A percentile compares a stretch with the other conserved stretches of the same genome.
Evolutionary conservation across 108 stramenopile genomes (phyloP).

Genomic region (Cylindrotheca closterium): DNA sequence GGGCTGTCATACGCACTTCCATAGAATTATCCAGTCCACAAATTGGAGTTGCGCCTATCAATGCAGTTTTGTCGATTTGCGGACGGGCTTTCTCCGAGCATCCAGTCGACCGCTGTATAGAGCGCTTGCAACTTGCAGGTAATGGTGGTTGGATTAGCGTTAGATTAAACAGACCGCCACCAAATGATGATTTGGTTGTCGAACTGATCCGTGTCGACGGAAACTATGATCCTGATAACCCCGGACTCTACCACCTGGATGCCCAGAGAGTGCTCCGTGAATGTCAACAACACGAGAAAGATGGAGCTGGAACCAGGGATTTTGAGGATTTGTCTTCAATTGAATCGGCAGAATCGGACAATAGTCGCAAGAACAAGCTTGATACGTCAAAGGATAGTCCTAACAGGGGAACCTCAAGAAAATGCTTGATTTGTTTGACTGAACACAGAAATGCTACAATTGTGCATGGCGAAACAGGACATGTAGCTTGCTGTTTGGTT

Average conservation of each 20-base stretch:
- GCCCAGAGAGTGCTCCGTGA: slow-evolving; percentile 2
- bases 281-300: slow-evolving; percentile 1
- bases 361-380: neutral
- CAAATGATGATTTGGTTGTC: slow-evolving; percentile 56
- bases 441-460: slow-evolving; percentile 85
- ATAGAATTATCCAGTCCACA: slow-evolving; percentile 72
- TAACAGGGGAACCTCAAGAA: slow-evolving; percentile 1
- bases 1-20: slow-evolving; percentile 68
- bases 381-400: neutral
- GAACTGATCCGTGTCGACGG: slow-evolving; percentile 50
- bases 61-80: slow-evolving; percentile 51
- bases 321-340: slow-evolving; percentile 30
- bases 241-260: slow-evolving; percentile 59
- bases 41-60: slow-evolving; percentile 52
- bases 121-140: slow-evolving; percentile 78
- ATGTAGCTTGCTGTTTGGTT: slow-evolving; percentile 87
- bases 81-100: slow-evolving; percentile 74
- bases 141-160: slow-evolving; percentile 82
- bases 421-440: slow-evolving; percentile 74
- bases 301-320: slow-evolving; percentile 1
- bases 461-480: slow-evolving; percentile 92
- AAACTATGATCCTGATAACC: slow-evolving; percentile 59
- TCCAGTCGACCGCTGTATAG: slow-evolving; percentile 75
- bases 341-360: slow-evolving; percentile 2
- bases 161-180: slow-evolving; percentile 49